Evolutionary conservation across 2,329 filamentous ascomycete genomes (phyloP).

Genomic region (Fusarium buxicola): DNA sequence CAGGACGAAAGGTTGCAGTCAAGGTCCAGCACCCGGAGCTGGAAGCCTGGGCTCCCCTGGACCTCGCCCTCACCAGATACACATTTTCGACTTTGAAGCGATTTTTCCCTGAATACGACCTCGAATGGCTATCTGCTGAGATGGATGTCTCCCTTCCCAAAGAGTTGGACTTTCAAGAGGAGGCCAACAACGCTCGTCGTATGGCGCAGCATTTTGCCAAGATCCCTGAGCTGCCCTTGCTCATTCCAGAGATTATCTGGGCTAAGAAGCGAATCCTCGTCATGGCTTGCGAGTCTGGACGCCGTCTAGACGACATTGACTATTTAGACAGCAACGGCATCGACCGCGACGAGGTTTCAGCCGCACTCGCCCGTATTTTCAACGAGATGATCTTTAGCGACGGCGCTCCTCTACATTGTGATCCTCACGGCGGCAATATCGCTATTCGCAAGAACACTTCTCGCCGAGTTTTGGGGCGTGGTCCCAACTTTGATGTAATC

Average conservation of each 20-base stretch:
- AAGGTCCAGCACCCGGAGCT: constrained; percentile 95
- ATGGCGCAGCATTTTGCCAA: constrained; percentile 84
- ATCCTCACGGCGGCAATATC: constrained; percentile 96
- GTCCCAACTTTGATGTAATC: constrained; percentile 90
- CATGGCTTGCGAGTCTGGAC: constrained; percentile 92
- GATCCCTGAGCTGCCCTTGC: constrained; percentile 79
- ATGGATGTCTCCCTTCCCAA: constrained; percentile 92
- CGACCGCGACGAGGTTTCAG: constrained; percentile 94
- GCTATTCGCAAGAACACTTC: constrained; percentile 83
- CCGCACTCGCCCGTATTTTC: constrained; percentile 90
- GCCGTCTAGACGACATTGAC: constrained; percentile 86
- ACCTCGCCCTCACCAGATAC: constrained; percentile 86
- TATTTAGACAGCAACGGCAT: constrained; percentile 89
- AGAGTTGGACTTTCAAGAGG: constrained; percentile 89
- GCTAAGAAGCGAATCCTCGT: constrained; percentile 89
- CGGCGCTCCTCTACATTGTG: constrained; percentile 90
- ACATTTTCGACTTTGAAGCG: constrained; percentile 90
- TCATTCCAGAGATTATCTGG: constrained; percentile 92
- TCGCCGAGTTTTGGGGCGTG: constrained; percentile 60
- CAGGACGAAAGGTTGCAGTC: constrained; percentile 88
- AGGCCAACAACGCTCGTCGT: constrained; percentile 84
- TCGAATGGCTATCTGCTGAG: constrained; percentile 94
- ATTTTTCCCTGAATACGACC: constrained; percentile 97
- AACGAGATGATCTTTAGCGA: constrained; percentile 99
- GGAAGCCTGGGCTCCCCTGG: constrained; percentile 89